A percentile compares a stretch with the other conserved stretches of the same genome.
Evolutionary conservation across 805 yeast genomes (phyloP).

Genomic region (Zygotorulaspora danielsina): DNA sequence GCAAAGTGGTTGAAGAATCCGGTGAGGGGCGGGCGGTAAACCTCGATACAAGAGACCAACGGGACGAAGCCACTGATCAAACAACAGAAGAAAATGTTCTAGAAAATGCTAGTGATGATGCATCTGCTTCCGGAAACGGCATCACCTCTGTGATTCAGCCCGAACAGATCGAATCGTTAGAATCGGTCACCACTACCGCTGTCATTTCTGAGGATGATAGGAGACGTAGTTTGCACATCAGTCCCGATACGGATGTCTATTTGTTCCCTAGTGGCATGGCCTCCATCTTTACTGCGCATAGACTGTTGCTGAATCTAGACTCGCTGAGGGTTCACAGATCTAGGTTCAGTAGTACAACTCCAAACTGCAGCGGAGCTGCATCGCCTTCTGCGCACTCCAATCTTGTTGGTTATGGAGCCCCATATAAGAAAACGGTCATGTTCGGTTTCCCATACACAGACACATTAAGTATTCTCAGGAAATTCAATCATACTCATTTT

Average conservation of each 20-base stretch:
- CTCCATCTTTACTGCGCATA: slow-evolving; percentile 78
- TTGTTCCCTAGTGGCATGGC: slow-evolving; percentile 93
- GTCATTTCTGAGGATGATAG: slow-evolving; percentile 1
- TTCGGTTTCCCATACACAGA: slow-evolving; percentile 97
- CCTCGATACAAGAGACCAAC: slow-evolving; percentile 3
- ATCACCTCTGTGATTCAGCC: slow-evolving; percentile 26
- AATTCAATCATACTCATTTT: slow-evolving; percentile 90
- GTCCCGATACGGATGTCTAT: slow-evolving; percentile 63
- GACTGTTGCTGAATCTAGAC: slow-evolving; percentile 42
- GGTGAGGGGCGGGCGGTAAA: slow-evolving; percentile 7
- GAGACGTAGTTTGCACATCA: slow-evolving; percentile 15
- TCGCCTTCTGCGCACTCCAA: slow-evolving; percentile 12
- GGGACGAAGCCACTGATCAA: neutral
- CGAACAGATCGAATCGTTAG: slow-evolving; percentile 25
- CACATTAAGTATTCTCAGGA: slow-evolving; percentile 75
- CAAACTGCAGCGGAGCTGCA: slow-evolving; percentile 19
- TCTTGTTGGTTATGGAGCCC: slow-evolving; percentile 29
- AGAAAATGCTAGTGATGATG: neutral
- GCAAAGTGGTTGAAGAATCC: slow-evolving; percentile 47
- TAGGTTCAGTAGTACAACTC: slow-evolving; percentile 14
- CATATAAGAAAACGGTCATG: slow-evolving; percentile 66
- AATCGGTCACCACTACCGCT: neutral
- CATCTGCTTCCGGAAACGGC: neutral
- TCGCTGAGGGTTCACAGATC: slow-evolving; percentile 33
- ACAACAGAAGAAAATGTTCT: neutral